phyloP scores from a whole-genome alignment of 2,329 filamentous ascomycete species.

The Sporothrix phasma region DNA sequence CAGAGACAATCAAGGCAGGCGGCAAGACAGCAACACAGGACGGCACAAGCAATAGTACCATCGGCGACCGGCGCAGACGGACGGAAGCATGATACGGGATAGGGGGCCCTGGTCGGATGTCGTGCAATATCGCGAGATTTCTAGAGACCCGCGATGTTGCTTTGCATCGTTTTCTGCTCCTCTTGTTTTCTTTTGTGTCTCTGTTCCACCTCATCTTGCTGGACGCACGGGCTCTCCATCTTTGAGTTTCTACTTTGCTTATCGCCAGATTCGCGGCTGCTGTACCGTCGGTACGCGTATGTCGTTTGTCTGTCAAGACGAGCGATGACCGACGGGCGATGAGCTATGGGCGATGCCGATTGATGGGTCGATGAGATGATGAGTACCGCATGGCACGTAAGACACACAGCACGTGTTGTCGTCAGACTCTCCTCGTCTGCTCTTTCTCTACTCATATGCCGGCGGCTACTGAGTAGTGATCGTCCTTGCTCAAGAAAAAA shows the following conservation, averaged over 20 bases:
- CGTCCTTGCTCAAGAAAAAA: background rate
- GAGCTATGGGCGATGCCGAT: background rate
- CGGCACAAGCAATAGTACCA: background rate
- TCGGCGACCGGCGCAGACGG: background rate
- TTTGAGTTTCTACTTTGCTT: background rate
- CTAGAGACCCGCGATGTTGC: background rate
- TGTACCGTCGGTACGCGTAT: background rate
- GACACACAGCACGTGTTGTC: background rate
- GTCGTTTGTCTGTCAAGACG: background rate
- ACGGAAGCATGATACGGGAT: background rate
- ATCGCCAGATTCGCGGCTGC: background rate
- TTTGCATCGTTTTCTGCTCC: background rate
- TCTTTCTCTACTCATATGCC: background rate
- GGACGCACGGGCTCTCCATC: background rate
- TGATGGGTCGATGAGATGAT: background rate
- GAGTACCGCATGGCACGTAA: background rate
- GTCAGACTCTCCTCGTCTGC: background rate
- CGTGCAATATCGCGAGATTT: constrained; percentile 1
- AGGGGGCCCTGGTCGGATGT: background rate
- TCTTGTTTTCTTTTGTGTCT: background rate
- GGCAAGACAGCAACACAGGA: background rate
- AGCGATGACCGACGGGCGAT: background rate
- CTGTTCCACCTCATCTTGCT: background rate
- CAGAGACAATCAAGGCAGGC: background rate
- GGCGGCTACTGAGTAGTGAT: background rate